Conservation (phyloP, 2,329 filamentous ascomycete genomes). For the Cladorrhinum sp. region DNA sequence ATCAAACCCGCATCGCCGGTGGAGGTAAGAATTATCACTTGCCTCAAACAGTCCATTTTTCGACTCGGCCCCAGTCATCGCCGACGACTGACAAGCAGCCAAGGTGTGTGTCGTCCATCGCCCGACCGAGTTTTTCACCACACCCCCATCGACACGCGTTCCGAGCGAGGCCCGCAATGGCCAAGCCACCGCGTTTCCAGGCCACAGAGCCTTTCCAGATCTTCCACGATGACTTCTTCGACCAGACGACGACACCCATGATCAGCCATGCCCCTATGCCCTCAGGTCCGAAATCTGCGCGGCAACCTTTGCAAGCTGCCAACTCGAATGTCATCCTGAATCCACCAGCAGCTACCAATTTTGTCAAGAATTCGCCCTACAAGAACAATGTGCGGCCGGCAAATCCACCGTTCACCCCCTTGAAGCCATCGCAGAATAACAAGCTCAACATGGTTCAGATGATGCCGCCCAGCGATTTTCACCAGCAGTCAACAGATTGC, state of each 20-base stretch:
- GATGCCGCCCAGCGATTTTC: conserved; percentile 57
- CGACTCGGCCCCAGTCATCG: neutral
- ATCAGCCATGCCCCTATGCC: conserved; percentile 58
- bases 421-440: conserved; percentile 52
- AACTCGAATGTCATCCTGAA: conserved; percentile 66
- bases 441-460: conserved; percentile 66
- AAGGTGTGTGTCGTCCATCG: conserved; percentile 1
- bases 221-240: conserved; percentile 51
- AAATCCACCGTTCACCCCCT: conserved; percentile 58
- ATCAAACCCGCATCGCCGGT: conserved; percentile 15
- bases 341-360: conserved; percentile 49
- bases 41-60: conserved; percentile 4
- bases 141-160: conserved; percentile 14
- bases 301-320: conserved; percentile 47
- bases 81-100: conserved; percentile 1
- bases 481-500: conserved; percentile 59
- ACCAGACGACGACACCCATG: conserved; percentile 44
- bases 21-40: conserved; percentile 16
- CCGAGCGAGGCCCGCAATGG: conserved; percentile 46
- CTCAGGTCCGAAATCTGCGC: conserved; percentile 44
- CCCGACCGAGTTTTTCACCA: neutral
- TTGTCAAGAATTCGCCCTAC: conserved; percentile 62
- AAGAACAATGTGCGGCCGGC: conserved; percentile 57
- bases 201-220: conserved; percentile 48
- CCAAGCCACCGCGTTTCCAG: conserved; percentile 49